Percentiles rank a stretch among this genome's conserved stretches.
These are phyloP conservation scores for Termitomyces sp. DNA, from an alignment of 768 basidiomycete genomes.

Conservation along the genomic window DNA sequence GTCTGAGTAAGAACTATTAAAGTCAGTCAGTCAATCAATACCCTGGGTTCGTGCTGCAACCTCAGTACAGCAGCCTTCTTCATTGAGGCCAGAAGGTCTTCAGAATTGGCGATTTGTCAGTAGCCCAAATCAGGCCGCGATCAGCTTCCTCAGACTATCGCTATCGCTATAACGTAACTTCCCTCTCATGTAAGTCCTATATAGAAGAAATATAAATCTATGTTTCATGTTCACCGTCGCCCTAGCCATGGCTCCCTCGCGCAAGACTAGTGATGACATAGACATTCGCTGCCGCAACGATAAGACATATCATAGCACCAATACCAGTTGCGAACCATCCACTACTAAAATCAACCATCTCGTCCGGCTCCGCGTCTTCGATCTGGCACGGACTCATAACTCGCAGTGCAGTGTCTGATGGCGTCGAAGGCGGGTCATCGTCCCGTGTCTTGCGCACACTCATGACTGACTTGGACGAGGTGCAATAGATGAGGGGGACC, in stretches of 20 bases:
- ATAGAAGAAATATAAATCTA: too few species aligned
- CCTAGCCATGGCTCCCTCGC: too few species aligned
- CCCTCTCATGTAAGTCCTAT: too few species aligned
- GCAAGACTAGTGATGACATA: slow-evolving; percentile 65
- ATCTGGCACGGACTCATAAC: background rate
- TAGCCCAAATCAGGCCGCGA: too few species aligned
- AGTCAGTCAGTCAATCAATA: too few species aligned
- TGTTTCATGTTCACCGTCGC: too few species aligned
- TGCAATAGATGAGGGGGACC: slow-evolving; percentile 76
- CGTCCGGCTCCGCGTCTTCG: slow-evolving; percentile 11
- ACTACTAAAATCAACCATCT: slow-evolving; percentile 59
- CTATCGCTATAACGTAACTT: too few species aligned
- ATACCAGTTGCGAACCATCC: slow-evolving; percentile 40
- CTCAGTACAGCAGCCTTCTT: too few species aligned
- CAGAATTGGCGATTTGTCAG: too few species aligned
- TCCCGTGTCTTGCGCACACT: slow-evolving; percentile 41
- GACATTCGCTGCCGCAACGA: slow-evolving; percentile 66
- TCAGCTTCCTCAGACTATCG: slow-evolving; percentile 21
- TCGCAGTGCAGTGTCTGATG: slow-evolving; percentile 1
- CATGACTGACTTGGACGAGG: slow-evolving; percentile 71
- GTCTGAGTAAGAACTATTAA: too few species aligned
- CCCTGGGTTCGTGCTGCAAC: too few species aligned
- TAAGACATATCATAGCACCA: slow-evolving; percentile 56
- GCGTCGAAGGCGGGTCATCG: background rate
- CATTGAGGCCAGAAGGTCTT: too few species aligned